Conservation (phyloP, 495 filamentous ascomycete species). For the Platismatia glauca region DNA sequence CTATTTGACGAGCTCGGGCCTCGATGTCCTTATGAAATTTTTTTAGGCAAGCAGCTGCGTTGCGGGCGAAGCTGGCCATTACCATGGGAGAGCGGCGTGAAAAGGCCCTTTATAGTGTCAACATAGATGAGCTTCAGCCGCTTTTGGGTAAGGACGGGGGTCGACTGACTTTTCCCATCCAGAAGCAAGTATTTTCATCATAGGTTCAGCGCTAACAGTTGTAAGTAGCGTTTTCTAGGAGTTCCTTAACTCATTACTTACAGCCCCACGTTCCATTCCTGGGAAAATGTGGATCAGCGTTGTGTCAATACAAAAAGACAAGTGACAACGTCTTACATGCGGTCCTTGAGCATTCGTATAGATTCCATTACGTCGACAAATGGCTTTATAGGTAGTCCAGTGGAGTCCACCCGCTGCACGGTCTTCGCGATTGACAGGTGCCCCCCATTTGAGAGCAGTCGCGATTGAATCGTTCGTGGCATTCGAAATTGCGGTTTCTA, state of each 20-base stretch:
- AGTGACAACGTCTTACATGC: slow-evolving; percentile 12
- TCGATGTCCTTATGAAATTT: slow-evolving; percentile 39
- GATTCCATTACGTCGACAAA: slow-evolving; percentile 43
- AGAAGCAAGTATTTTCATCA: slow-evolving; percentile 41
- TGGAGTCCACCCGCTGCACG: slow-evolving; percentile 37
- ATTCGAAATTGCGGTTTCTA: slow-evolving; percentile 28
- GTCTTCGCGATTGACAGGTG: slow-evolving; percentile 29
- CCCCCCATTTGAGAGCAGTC: slow-evolving; percentile 44
- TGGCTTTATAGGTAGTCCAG: slow-evolving; percentile 57
- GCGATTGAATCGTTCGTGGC: slow-evolving; percentile 29
- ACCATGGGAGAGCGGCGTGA: slow-evolving; percentile 35
- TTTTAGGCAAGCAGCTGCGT: slow-evolving; percentile 24
- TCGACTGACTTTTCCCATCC: slow-evolving; percentile 43
- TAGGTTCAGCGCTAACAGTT: slow-evolving; percentile 35
- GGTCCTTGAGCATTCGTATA: slow-evolving; percentile 26
- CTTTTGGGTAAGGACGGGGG: not conserved
- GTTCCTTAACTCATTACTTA: not conserved
- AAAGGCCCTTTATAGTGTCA: slow-evolving; percentile 31
- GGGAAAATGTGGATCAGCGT: not conserved
- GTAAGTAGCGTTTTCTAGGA: not conserved
- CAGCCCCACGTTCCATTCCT: slow-evolving; percentile 44
- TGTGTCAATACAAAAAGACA: not conserved
- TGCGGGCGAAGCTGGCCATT: slow-evolving; percentile 26
- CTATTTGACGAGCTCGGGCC: slow-evolving; percentile 30
- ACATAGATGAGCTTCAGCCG: not conserved